Evolutionary conservation across 192 early-diverging fungal genomes (phyloP).

Genomic region (Coemansia sp.): DNA sequence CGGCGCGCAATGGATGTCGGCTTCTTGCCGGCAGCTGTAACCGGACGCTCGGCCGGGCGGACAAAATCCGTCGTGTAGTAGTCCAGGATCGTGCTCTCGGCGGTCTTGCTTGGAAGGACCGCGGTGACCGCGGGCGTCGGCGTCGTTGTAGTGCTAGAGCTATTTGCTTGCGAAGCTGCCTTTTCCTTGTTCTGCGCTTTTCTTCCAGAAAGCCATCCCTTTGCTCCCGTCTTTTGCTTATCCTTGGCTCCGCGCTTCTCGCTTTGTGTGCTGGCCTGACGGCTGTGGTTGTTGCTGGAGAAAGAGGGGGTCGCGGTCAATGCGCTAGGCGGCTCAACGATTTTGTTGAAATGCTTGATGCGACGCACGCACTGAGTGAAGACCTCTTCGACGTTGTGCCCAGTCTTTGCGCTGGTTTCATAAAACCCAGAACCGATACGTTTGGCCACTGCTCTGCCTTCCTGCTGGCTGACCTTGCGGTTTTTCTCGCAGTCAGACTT

Average conservation of each 20-base stretch:
- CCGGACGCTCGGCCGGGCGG: neutral
- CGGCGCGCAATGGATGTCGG: neutral
- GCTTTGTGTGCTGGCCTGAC: slow-evolving; percentile 8
- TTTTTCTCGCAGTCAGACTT: slow-evolving; percentile 80
- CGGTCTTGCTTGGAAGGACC: neutral
- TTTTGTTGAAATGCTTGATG: slow-evolving; percentile 55
- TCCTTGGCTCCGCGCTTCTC: slow-evolving; percentile 8
- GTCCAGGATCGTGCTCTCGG: slow-evolving; percentile 31
- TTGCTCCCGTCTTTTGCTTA: slow-evolving; percentile 16
- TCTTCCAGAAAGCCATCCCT: slow-evolving; percentile 34
- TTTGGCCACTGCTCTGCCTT: slow-evolving; percentile 64
- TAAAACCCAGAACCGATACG: slow-evolving; percentile 72
- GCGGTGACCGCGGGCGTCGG: slow-evolving; percentile 9
- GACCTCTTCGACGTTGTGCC: slow-evolving; percentile 87
- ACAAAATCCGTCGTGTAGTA: slow-evolving; percentile 22
- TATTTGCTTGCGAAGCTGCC: slow-evolving; percentile 2
- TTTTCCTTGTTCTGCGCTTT: slow-evolving; percentile 16
- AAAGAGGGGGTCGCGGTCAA: neutral
- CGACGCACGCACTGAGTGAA: slow-evolving; percentile 89
- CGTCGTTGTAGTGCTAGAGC: slow-evolving; percentile 11
- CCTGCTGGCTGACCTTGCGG: slow-evolving; percentile 62
- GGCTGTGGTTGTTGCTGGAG: neutral
- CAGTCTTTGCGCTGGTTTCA: slow-evolving; percentile 83
- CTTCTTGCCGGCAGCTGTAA: slow-evolving; percentile 1
- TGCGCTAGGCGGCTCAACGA: neutral